Conservation (phyloP, 2,329 filamentous ascomycete genomes). For the Sporothrix phasma region DNA sequence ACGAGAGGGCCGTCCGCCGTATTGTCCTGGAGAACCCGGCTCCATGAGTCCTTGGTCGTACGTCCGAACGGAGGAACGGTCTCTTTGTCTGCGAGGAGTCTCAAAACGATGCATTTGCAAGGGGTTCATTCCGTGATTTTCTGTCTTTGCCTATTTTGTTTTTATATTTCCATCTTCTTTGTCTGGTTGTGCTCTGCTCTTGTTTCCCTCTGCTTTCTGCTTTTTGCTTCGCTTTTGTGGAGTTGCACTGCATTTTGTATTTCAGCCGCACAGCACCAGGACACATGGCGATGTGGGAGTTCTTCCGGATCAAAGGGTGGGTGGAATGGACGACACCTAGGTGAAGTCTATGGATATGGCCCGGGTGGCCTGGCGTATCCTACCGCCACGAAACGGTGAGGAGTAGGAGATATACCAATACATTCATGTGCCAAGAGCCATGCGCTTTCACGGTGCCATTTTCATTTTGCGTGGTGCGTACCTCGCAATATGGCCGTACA, state of each 20-base stretch:
- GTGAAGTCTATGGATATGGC: too few relatives aligned
- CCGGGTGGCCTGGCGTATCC: neutral
- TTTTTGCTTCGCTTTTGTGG: neutral
- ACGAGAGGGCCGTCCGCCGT: slow-evolving; percentile 77
- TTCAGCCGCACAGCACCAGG: slow-evolving; percentile 1
- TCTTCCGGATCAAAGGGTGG: neutral
- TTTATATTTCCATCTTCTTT: neutral
- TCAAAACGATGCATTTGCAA: neutral
- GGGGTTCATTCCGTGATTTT: too few relatives aligned
- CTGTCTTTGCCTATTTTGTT: neutral
- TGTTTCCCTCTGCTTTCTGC: too few relatives aligned
- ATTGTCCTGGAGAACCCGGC: slow-evolving; percentile 86
- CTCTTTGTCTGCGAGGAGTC: neutral
- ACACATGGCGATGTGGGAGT: slow-evolving; percentile 11
- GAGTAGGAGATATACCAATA: slow-evolving; percentile 10
- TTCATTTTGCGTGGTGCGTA: too few relatives aligned
- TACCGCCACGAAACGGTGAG: neutral
- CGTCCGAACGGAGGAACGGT: neutral
- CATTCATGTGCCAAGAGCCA: too few relatives aligned
- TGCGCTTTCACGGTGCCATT: too few relatives aligned
- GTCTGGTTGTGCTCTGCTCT: neutral
- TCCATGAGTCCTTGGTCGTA: slow-evolving; percentile 36
- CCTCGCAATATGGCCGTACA: too few relatives aligned
- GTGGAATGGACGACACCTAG: neutral
- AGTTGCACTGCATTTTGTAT: neutral